phyloP scores from a whole-genome alignment of 139 green algal genomes.

The Limnomonas spitsbergensis region DNA sequence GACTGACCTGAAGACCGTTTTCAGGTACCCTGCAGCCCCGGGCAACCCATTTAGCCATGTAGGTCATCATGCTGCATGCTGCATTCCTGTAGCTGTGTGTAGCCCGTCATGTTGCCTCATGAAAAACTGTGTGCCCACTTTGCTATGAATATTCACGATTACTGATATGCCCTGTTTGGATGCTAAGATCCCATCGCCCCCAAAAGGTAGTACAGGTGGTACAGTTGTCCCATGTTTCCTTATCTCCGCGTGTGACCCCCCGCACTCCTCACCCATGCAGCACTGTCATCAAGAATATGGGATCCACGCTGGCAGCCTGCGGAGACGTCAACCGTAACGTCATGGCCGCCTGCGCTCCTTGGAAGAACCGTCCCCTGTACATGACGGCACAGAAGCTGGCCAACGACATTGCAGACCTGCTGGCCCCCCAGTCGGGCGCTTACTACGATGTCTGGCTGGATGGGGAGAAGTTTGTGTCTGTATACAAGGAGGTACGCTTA shows the following conservation, averaged over 20 bases:
- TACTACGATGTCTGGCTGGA: constrained; percentile 99
- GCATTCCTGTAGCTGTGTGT: too few species aligned
- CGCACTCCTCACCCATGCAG: constrained; percentile 3
- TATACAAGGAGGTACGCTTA: constrained; percentile 87
- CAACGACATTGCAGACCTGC: constrained; percentile 72
- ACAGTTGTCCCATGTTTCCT: too few species aligned
- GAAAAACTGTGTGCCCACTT: too few species aligned
- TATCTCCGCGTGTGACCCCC: too few species aligned
- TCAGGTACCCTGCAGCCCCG: too few species aligned
- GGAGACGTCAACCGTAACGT: constrained; percentile 72
- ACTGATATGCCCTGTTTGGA: too few species aligned
- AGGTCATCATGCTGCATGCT: too few species aligned
- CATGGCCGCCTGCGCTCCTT: constrained; percentile 76
- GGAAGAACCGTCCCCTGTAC: constrained; percentile 84
- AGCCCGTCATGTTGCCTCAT: too few species aligned
- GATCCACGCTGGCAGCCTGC: constrained; percentile 78
- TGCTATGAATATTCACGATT: too few species aligned
- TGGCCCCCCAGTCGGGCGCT: constrained; percentile 85
- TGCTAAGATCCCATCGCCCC: too few species aligned
- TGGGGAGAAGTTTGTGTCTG: constrained; percentile 94
- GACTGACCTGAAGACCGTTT: constrained; percentile 96
- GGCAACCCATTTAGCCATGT: too few species aligned
- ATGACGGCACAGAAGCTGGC: constrained; percentile 78
- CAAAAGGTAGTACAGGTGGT: too few species aligned
- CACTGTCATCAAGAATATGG: constrained; percentile 98